Evolutionary conservation across 1,284 basidiomycete genomes (phyloP).

Genomic region (Amylostereum chailletii): DNA sequence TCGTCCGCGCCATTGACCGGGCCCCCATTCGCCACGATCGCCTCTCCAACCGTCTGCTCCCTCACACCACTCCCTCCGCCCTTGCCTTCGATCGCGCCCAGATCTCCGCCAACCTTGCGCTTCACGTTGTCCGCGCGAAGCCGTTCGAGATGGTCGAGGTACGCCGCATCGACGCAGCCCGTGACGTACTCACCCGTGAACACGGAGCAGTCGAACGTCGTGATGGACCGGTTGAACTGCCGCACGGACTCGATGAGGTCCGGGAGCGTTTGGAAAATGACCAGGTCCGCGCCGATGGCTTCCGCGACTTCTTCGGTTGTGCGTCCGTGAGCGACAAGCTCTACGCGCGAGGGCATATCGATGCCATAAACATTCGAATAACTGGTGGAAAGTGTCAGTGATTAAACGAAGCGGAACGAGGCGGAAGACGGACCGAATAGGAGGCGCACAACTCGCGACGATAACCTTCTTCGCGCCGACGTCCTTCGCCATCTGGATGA

Average conservation of each 20-base stretch:
- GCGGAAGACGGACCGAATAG: slow-evolving; percentile 59
- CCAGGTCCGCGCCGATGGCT: slow-evolving; percentile 91
- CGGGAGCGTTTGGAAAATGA: slow-evolving; percentile 94
- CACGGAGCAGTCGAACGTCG: slow-evolving; percentile 91
- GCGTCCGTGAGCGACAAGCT: slow-evolving; percentile 88
- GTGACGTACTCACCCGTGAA: slow-evolving; percentile 98
- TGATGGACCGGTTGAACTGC: slow-evolving; percentile 77
- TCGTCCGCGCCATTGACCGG: slow-evolving; percentile 56
- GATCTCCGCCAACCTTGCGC: slow-evolving; percentile 22
- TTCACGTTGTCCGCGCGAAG: slow-evolving; percentile 85
- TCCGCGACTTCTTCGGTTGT: slow-evolving; percentile 71
- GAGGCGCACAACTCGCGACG: slow-evolving; percentile 94
- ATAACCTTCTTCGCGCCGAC: slow-evolving; percentile 98
- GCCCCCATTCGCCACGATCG: slow-evolving; percentile 23
- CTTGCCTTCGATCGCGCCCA: slow-evolving; percentile 29
- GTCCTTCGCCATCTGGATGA: slow-evolving; percentile 99
- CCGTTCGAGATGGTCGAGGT: slow-evolving; percentile 72
- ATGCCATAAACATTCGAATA: slow-evolving; percentile 98
- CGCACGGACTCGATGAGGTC: slow-evolving; percentile 87
- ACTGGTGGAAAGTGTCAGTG: slow-evolving; percentile 27
- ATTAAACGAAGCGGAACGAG: slow-evolving; percentile 3
- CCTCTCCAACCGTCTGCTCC: slow-evolving; percentile 16
- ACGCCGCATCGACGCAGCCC: slow-evolving; percentile 86
- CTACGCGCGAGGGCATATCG: slow-evolving; percentile 94
- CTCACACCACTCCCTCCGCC: slow-evolving; percentile 19